Evolutionary conservation across 495 filamentous ascomycete species (phyloP).

Genomic region (Penicillium macrosclerotiorum): DNA sequence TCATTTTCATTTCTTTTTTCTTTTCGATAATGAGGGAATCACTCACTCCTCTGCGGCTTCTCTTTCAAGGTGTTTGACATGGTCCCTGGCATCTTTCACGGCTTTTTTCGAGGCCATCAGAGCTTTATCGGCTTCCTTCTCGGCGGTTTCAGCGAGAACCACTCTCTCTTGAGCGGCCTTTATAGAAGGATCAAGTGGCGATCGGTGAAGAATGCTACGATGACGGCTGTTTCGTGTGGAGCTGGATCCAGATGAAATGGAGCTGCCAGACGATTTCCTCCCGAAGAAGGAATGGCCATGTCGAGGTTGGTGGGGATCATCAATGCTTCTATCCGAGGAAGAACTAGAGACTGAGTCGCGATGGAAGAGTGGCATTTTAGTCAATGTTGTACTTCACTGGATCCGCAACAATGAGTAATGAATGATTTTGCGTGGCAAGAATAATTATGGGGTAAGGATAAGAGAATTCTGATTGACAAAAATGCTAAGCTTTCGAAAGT

Average conservation of each 20-base stretch:
- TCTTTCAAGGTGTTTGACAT: conserved; percentile 59
- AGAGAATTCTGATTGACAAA: not conserved
- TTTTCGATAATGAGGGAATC: not conserved
- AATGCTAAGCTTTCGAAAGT: no score
- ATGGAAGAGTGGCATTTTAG: conserved; percentile 34
- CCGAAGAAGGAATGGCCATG: conserved; percentile 9
- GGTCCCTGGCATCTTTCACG: conserved; percentile 59
- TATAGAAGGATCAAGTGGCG: conserved; percentile 58
- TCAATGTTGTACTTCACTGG: no score
- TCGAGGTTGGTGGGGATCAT: conserved; percentile 10
- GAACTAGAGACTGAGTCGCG: conserved; percentile 22
- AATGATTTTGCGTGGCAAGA: no score
- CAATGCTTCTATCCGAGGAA: conserved; percentile 15
- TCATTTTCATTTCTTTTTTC: not conserved
- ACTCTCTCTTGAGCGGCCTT: conserved; percentile 55
- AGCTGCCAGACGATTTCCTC: conserved; percentile 11
- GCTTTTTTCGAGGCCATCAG: conserved; percentile 53
- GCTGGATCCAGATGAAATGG: conserved; percentile 5
- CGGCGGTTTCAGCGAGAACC: conserved; percentile 55
- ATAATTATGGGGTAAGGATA: not conserved
- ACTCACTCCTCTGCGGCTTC: conserved; percentile 61
- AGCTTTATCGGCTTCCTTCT: conserved; percentile 61
- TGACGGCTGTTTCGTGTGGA: conserved; percentile 31
- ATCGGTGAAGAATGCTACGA: conserved; percentile 45
- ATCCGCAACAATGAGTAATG: no score